Evolutionary conservation across 2,329 filamentous ascomycete species (phyloP).

Genomic region (Colletotrichum horii): DNA sequence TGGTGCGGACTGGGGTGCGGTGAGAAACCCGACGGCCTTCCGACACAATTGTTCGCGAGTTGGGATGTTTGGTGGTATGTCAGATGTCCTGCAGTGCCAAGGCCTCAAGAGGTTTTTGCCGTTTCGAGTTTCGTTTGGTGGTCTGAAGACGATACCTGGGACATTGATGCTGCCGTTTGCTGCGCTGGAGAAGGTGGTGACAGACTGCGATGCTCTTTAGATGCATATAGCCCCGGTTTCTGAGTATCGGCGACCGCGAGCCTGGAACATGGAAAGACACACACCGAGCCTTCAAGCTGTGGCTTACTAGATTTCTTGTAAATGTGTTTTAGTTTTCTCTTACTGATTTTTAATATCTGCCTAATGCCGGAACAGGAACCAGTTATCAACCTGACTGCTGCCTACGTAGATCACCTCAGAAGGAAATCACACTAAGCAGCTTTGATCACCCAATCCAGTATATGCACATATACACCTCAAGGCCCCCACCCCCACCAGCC

Average conservation of each 20-base stretch:
- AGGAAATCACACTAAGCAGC: background rate
- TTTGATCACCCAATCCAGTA: background rate
- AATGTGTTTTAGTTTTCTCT: background rate
- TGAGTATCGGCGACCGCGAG: background rate
- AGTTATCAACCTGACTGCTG: background rate
- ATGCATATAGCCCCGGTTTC: background rate
- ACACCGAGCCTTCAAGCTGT: background rate
- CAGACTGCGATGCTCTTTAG: background rate
- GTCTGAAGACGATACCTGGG: background rate
- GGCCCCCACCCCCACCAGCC: constrained; percentile 18
- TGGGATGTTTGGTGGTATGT: background rate
- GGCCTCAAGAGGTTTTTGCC: background rate
- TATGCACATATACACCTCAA: background rate
- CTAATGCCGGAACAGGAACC: background rate
- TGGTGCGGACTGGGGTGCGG: background rate
- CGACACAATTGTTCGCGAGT: background rate
- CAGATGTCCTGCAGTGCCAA: background rate
- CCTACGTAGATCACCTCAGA: background rate
- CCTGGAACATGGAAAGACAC: background rate
- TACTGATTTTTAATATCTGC: rapidly evolving
- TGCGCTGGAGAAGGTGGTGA: constrained; percentile 5
- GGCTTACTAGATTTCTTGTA: background rate
- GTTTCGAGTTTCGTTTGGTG: background rate
- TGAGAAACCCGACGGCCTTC: background rate
- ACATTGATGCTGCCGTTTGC: background rate